phyloP scores from a whole-genome alignment of 768 basidiomycete species.

The Termitomyces sp. region DNA sequence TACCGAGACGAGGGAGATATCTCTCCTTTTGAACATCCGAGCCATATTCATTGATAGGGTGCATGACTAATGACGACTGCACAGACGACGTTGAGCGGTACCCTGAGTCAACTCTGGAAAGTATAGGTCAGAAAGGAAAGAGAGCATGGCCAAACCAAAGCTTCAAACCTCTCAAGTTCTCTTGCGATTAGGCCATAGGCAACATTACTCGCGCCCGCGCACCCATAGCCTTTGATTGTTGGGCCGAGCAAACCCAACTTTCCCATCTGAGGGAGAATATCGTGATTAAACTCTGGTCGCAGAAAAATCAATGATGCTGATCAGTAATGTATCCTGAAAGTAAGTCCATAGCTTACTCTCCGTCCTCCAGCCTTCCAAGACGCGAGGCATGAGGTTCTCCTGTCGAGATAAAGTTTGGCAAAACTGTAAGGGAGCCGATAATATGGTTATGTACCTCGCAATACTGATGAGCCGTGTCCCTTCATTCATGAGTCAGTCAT shows the following conservation, averaged over 20 bases:
- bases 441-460: constrained; percentile 55
- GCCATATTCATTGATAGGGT: constrained; percentile 87
- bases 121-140: not conserved
- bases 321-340: not conserved
- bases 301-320: not conserved
- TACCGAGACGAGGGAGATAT: constrained; percentile 82
- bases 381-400: constrained; percentile 83
- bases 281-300: constrained; percentile 65
- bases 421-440: not conserved
- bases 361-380: constrained; percentile 84
- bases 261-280: constrained; percentile 88
- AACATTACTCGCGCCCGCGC: constrained; percentile 87
- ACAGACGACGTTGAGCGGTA: constrained; percentile 95
- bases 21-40: constrained; percentile 87
- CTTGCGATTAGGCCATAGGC: constrained; percentile 93
- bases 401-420: constrained; percentile 24
- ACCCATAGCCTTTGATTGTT: constrained; percentile 91
- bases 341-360: constrained; percentile 54
- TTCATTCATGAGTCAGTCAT: constrained; percentile 24
- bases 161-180: constrained; percentile 80
- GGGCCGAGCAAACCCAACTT: constrained; percentile 86
- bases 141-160: not conserved
- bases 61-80: constrained; percentile 96
- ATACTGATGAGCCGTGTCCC: constrained; percentile 76
- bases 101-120: constrained; percentile 84